Conservation (phyloP, 257 asterid species). For the Solanum sitiens region DNA sequence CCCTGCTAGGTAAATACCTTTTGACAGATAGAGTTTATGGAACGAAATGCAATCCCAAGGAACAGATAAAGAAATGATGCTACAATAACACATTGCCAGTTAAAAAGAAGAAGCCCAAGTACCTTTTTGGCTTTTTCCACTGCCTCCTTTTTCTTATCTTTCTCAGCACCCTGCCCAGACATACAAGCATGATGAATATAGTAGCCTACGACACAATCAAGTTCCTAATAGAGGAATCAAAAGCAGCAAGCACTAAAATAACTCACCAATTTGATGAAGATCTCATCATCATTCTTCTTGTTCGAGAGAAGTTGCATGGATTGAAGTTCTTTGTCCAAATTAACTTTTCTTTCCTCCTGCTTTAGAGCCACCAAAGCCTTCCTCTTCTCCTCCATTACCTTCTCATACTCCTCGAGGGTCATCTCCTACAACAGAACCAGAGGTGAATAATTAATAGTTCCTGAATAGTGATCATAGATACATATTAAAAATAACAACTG, state of each 20-base stretch:
- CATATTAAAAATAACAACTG: background rate
- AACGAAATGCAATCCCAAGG: too few relatives aligned
- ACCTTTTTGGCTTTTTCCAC: slow-evolving; percentile 1
- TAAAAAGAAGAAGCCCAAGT: background rate
- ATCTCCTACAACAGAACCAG: slow-evolving; percentile 28
- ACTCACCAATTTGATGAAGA: slow-evolving; percentile 54
- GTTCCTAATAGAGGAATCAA: background rate
- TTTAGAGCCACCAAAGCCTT: slow-evolving; percentile 39
- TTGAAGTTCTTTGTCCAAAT: slow-evolving; percentile 48
- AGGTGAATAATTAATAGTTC: background rate
- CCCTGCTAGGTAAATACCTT: too few relatives aligned
- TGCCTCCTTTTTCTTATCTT: slow-evolving; percentile 3
- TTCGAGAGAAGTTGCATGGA: slow-evolving; percentile 58
- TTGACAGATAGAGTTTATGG: too few relatives aligned
- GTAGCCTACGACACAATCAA: background rate
- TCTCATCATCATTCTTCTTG: slow-evolving; percentile 55
- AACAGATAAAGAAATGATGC: background rate
- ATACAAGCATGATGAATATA: background rate
- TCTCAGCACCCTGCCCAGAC: background rate
- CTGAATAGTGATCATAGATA: background rate
- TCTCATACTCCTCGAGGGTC: slow-evolving; percentile 73
- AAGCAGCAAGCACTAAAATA: background rate
- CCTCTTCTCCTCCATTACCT: slow-evolving; percentile 57
- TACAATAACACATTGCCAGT: background rate
- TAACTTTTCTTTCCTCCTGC: slow-evolving; percentile 55